Percentiles rank a stretch among this genome's conserved stretches.
phyloP scores from a whole-genome alignment of 257 asterid species.

The Eustoma russellianum region DNA sequence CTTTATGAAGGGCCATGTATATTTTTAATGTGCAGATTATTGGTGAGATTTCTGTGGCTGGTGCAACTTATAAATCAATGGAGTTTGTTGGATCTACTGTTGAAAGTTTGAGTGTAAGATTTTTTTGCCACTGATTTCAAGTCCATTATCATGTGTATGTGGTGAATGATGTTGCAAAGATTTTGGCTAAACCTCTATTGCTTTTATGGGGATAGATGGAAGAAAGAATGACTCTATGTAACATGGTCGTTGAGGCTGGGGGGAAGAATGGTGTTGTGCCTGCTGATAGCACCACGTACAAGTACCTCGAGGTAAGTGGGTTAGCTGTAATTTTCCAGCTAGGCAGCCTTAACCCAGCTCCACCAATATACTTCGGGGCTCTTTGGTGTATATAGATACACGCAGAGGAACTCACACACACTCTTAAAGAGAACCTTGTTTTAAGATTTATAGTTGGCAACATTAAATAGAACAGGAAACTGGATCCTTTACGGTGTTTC shows the following conservation, averaged over 20 bases:
- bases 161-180: not conserved
- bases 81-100: conserved; percentile 88
- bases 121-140: conserved; percentile 2
- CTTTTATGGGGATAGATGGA: conserved; percentile 59
- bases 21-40: conserved; percentile 48
- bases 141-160: not conserved
- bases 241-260: conserved; percentile 97
- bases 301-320: conserved; percentile 75
- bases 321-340: not conserved
- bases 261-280: conserved; percentile 93
- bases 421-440: no score
- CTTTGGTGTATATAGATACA: no score
- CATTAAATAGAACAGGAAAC: no score
- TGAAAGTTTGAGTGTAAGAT: conserved; percentile 80
- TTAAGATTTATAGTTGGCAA: no score
- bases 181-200: conserved; percentile 1
- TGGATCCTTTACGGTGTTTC: no score
- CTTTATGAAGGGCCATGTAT: conserved; percentile 6
- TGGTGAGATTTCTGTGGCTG: conserved; percentile 97
- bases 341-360: not conserved
- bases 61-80: conserved; percentile 98
- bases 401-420: no score
- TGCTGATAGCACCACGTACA: conserved; percentile 80
- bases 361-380: no score
- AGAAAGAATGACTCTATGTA: conserved; percentile 99